A percentile compares a stretch with the other conserved stretches of the same genome.
These are phyloP conservation scores for Hypoxylon trugodes DNA, from an alignment of 495 filamentous ascomycete genomes.

Conservation along the genomic window DNA sequence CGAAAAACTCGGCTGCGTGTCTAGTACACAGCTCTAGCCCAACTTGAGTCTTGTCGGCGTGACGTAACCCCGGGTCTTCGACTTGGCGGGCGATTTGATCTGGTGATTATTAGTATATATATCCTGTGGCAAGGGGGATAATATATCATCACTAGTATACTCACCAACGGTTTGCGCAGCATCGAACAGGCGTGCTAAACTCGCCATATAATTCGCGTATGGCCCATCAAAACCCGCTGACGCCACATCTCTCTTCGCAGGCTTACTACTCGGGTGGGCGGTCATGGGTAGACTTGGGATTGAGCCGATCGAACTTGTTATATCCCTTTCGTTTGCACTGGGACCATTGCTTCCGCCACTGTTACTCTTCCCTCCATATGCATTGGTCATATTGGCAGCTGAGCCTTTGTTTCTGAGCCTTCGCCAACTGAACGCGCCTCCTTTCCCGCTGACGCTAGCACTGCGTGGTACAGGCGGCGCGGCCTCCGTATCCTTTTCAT, in stretches of 20 bases:
- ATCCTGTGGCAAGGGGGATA: not conserved
- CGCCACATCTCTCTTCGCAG: constrained; percentile 72
- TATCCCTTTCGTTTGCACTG: constrained; percentile 42
- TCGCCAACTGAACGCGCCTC: constrained; percentile 80
- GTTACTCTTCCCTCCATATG: constrained; percentile 55
- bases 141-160: constrained; percentile 42
- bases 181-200: constrained; percentile 91
- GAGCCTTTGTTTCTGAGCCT: constrained; percentile 91
- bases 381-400: constrained; percentile 59
- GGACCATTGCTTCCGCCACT: constrained; percentile 40
- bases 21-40: constrained; percentile 91
- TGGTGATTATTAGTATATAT: constrained; percentile 46
- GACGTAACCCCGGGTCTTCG: constrained; percentile 88
- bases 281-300: constrained; percentile 88
- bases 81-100: constrained; percentile 97
- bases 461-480: constrained; percentile 56
- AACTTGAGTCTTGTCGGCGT: constrained; percentile 82
- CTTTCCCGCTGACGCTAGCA: constrained; percentile 69
- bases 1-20: constrained; percentile 97
- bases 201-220: constrained; percentile 88
- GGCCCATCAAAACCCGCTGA: constrained; percentile 79
- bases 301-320: constrained; percentile 34
- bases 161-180: constrained; percentile 92
- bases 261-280: constrained; percentile 63
- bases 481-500: constrained; percentile 54